Conservation (phyloP, 805 yeast genomes). For the Saccharomycopsis oosterbeekiorum region DNA sequence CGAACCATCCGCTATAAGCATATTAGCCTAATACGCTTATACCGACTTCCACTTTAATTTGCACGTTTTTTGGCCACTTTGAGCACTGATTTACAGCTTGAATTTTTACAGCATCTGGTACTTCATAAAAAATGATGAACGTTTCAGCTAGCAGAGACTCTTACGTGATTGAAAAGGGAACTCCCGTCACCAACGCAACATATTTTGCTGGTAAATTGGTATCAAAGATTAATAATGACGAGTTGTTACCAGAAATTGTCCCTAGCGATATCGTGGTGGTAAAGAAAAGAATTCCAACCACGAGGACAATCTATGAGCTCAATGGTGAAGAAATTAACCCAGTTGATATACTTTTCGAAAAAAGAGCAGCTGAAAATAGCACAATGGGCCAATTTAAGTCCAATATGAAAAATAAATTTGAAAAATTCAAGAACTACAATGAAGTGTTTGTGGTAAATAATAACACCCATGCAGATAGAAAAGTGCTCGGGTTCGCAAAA, state of each 20-base stretch:
- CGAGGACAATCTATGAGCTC: constrained; percentile 9
- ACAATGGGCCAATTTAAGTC: constrained; percentile 11
- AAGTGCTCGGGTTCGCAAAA: neutral
- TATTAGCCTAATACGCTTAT: too few relatives aligned
- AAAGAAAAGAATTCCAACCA: constrained; percentile 2
- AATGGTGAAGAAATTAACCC: constrained; percentile 17
- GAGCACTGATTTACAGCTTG: neutral
- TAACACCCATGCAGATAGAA: neutral
- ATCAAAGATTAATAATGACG: neutral
- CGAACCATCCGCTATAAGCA: too few relatives aligned
- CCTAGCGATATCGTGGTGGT: constrained; percentile 5
- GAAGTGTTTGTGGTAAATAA: constrained; percentile 1
- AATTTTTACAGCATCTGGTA: too few relatives aligned
- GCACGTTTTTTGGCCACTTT: neutral
- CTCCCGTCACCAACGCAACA: neutral
- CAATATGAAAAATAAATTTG: neutral
- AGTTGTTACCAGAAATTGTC: constrained; percentile 4
- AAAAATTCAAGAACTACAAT: constrained; percentile 10
- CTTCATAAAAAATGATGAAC: neutral
- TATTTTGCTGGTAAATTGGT: neutral
- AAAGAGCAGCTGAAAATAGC: neutral
- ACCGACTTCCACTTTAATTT: too few relatives aligned
- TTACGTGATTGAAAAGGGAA: neutral
- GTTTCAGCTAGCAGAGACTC: neutral
- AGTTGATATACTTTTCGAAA: constrained; percentile 13